Conservation (phyloP, 139 green algal genomes). For the Chlorella sp. region DNA sequence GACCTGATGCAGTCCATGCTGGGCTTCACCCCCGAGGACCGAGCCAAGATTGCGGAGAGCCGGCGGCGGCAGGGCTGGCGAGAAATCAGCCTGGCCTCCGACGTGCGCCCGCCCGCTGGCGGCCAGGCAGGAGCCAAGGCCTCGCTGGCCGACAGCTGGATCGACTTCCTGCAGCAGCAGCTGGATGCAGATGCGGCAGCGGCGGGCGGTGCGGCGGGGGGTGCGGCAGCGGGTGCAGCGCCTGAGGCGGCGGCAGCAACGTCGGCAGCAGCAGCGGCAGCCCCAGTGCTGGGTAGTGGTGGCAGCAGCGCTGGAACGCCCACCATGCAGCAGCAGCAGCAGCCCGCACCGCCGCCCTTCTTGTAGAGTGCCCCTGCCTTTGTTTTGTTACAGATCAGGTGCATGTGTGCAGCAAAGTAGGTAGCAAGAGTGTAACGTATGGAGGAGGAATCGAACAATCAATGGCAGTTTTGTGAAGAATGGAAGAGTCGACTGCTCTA, state of each 20-base stretch:
- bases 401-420: too few relatives aligned
- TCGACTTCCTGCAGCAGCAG: conserved; percentile 45
- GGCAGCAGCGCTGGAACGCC: not conserved
- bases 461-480: too few relatives aligned
- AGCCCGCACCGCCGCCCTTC: not conserved
- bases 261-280: not conserved
- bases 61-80: conserved; percentile 10
- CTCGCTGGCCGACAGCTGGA: conserved; percentile 41
- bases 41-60: conserved; percentile 23
- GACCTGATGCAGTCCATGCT: conserved; percentile 46
- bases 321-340: not conserved
- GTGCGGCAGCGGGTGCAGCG: not conserved
- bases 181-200: conserved; percentile 35
- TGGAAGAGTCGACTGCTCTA: too few relatives aligned
- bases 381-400: too few relatives aligned
- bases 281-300: not conserved
- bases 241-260: too few relatives aligned
- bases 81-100: conserved; percentile 5
- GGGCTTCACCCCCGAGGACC: conserved; percentile 43
- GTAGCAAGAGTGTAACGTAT: too few relatives aligned
- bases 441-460: too few relatives aligned
- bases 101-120: not conserved
- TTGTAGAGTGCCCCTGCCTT: too few relatives aligned
- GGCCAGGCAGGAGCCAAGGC: not conserved
- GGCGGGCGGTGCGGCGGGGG: not conserved